Conservation (phyloP, 73 alveolate genomes). For the Tetrahymena borealis region DNA sequence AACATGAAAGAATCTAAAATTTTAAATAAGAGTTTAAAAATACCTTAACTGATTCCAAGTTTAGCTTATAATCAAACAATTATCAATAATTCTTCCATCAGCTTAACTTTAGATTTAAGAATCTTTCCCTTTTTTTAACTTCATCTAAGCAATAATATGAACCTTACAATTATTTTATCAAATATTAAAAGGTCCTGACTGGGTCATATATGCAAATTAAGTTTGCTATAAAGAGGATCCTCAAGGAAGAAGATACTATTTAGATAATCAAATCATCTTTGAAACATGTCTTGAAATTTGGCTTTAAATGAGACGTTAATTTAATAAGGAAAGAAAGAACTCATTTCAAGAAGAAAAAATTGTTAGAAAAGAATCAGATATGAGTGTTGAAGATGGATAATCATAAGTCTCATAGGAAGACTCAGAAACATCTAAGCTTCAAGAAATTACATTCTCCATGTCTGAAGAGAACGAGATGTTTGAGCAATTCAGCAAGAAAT, state of each 20-base stretch:
- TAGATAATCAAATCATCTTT: background rate
- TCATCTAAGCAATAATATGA: no score
- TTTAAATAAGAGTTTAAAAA: no score
- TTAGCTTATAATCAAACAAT: no score
- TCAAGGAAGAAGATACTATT: background rate
- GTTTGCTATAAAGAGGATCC: background rate
- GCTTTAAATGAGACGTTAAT: background rate
- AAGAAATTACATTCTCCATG: background rate
- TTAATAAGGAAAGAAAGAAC: background rate
- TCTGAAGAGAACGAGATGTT: background rate
- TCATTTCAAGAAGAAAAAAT: background rate
- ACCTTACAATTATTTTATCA: background rate
- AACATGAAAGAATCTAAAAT: no score
- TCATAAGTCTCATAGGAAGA: background rate
- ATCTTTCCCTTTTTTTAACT: no score
- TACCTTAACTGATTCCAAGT: no score
- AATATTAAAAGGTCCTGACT: background rate
- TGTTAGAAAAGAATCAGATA: background rate
- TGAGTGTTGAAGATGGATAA: background rate
- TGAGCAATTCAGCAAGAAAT: background rate
- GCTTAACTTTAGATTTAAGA: no score
- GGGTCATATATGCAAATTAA: background rate
- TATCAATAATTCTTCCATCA: no score
- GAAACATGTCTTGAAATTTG: background rate
- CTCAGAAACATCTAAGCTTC: background rate